Percentiles rank a stretch among this genome's conserved stretches.
These are phyloP conservation scores for Pharus latifolius DNA, from an alignment of 176 grass and related monocot genomes.

Conservation along the genomic window DNA sequence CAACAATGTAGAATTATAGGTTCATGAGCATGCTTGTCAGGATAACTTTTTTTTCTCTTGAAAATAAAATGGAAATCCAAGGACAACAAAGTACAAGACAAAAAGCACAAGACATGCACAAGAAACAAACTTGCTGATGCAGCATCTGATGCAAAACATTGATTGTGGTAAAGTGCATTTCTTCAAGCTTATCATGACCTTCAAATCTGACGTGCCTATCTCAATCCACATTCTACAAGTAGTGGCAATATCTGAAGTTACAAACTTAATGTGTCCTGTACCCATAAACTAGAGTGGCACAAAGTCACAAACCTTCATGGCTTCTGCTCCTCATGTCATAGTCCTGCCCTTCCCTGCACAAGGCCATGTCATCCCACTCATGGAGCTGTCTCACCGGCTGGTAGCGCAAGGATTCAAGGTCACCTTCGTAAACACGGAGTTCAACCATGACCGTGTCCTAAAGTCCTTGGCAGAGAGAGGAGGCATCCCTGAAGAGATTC, in stretches of 20 bases:
- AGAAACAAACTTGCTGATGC: slow-evolving; percentile 18
- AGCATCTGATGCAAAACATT: slow-evolving; percentile 4
- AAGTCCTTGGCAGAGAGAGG: slow-evolving; percentile 22
- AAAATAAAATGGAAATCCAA: neutral
- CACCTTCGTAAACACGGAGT: slow-evolving; percentile 56
- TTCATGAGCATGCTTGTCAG: neutral
- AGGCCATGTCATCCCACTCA: slow-evolving; percentile 64
- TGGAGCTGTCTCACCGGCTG: slow-evolving; percentile 47
- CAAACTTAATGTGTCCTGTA: neutral
- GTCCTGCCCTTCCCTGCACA: slow-evolving; percentile 48
- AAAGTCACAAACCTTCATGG: slow-evolving; percentile 9
- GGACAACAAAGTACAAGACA: neutral
- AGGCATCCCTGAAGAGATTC: slow-evolving; percentile 19
- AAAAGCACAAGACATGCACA: too few species aligned
- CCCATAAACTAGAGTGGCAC: neutral
- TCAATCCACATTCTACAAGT: neutral
- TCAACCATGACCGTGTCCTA: slow-evolving; percentile 38
- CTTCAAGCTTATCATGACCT: neutral
- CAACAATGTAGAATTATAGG: neutral
- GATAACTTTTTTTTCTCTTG: neutral
- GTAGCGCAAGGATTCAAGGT: slow-evolving; percentile 34
- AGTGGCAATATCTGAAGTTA: neutral
- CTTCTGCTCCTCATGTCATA: slow-evolving; percentile 27
- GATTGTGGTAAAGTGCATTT: too few species aligned
- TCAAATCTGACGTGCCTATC: neutral